These are phyloP conservation scores for Pichia inconspicua DNA, from an alignment of 1,139 yeast species.

Conservation along the genomic window DNA sequence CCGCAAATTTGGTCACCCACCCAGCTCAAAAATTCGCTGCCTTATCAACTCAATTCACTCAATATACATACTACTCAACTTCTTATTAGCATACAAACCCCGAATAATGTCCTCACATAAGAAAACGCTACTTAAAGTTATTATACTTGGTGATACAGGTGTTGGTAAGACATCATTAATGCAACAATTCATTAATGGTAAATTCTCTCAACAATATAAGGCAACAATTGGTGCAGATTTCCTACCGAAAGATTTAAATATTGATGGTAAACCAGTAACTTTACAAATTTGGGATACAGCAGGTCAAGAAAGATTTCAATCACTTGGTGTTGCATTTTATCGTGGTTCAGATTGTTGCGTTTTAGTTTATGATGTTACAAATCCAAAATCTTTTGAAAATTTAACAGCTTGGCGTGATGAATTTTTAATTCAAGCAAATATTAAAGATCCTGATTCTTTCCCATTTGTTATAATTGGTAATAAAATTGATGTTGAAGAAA, in stretches of 20 bases:
- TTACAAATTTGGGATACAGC: constrained; percentile 98
- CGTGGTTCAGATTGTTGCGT: constrained; percentile 99
- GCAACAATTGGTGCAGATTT: constrained; percentile 99
- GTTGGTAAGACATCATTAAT: constrained; percentile 95
- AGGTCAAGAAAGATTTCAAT: constrained; percentile 96
- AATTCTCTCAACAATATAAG: constrained; percentile 91
- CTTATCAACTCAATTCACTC: background rate
- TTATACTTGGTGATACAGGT: constrained; percentile 93
- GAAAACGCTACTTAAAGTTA: constrained; percentile 87
- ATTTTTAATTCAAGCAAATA: constrained; percentile 86
- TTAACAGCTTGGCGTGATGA: constrained; percentile 93
- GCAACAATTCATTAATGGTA: constrained; percentile 93
- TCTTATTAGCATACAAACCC: too few species aligned
- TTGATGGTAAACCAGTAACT: constrained; percentile 75
- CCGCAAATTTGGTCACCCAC: too few species aligned
- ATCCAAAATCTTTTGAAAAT: constrained; percentile 85
- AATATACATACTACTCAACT: too few species aligned
- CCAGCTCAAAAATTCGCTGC: too few species aligned
- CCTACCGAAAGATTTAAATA: constrained; percentile 77
- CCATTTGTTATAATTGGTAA: constrained; percentile 94
- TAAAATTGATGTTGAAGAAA: constrained; percentile 90
- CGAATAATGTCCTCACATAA: constrained; percentile 43
- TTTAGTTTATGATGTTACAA: constrained; percentile 88
- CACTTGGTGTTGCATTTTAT: constrained; percentile 94
- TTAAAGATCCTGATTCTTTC: constrained; percentile 87